A percentile compares a stretch with the other conserved stretches of the same genome.
Conservation (phyloP, 257 asterid species). For the Lithospermum erythrorhizon region DNA sequence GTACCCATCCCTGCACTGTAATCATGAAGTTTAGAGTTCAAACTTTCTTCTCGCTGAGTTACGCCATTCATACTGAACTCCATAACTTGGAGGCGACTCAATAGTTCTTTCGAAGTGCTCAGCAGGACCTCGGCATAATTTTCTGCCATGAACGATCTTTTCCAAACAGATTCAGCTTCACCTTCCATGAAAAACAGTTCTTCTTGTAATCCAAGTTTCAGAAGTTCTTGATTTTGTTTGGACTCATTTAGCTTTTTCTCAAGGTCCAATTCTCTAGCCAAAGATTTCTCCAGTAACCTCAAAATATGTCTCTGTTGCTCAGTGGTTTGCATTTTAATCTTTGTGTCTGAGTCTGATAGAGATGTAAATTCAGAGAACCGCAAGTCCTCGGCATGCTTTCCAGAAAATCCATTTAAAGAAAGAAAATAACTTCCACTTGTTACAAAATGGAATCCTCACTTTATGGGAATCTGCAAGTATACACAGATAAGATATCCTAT, state of each 20-base stretch:
- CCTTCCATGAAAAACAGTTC: slow-evolving; percentile 63
- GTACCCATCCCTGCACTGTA: slow-evolving; percentile 28
- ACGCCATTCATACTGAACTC: slow-evolving; percentile 20
- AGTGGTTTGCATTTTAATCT: slow-evolving; percentile 30
- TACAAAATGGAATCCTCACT: no score
- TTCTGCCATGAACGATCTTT: slow-evolving; percentile 69
- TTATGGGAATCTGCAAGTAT: no score
- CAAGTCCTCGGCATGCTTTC: slow-evolving; percentile 32
- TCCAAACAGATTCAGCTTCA: slow-evolving; percentile 84
- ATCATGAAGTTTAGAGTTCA: slow-evolving; percentile 27
- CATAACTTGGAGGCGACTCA: slow-evolving; percentile 32
- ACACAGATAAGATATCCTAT: no score
- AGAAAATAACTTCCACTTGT: no score
- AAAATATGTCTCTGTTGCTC: slow-evolving; percentile 45
- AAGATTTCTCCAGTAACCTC: slow-evolving; percentile 62
- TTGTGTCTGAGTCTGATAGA: slow-evolving; percentile 35
- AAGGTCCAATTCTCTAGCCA: slow-evolving; percentile 47
- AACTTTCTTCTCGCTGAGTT: slow-evolving; percentile 34
- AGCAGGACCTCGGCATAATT: slow-evolving; percentile 53
- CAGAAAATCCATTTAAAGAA: slow-evolving; percentile 2
- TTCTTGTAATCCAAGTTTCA: slow-evolving; percentile 35
- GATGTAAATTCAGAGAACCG: slow-evolving; percentile 25
- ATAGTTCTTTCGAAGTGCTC: slow-evolving; percentile 70
- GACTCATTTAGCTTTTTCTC: slow-evolving; percentile 47
- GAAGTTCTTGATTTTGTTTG: slow-evolving; percentile 36